phyloP scores from a whole-genome alignment of 2,329 filamentous ascomycete genomes.

The Apiospora sp. region DNA sequence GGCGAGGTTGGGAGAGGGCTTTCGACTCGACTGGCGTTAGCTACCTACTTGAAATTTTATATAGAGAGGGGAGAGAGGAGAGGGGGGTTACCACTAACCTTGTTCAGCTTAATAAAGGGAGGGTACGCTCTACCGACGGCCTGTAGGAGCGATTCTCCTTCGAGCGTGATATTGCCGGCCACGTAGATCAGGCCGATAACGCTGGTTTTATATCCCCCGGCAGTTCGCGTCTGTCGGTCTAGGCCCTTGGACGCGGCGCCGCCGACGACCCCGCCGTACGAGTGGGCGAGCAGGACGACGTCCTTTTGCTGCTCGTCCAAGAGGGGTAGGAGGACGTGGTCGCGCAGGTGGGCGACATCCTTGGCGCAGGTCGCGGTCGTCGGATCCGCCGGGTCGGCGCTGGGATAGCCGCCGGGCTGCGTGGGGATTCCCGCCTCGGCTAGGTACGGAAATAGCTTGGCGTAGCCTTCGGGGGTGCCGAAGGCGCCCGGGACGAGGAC shows the following conservation, averaged over 20 bases:
- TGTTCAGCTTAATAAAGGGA: constrained; percentile 34
- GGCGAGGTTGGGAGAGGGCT: constrained; percentile 31
- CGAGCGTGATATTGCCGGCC: constrained; percentile 33
- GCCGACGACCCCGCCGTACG: constrained; percentile 37
- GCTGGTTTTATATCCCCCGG: constrained; percentile 26
- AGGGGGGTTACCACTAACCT: constrained; percentile 20
- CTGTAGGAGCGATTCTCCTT: constrained; percentile 31
- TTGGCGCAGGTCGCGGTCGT: constrained; percentile 27
- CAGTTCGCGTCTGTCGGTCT: constrained; percentile 31
- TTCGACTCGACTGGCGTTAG: background rate
- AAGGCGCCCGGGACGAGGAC: constrained; percentile 36
- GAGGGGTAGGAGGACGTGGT: constrained; percentile 32
- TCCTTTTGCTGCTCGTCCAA: constrained; percentile 32
- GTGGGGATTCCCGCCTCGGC: constrained; percentile 31
- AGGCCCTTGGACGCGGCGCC: constrained; percentile 37
- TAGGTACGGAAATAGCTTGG: constrained; percentile 31
- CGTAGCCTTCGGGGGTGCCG: constrained; percentile 31
- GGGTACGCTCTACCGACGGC: constrained; percentile 33
- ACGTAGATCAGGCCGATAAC: constrained; percentile 35
- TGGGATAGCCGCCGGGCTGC: constrained; percentile 35
- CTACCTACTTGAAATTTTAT: background rate
- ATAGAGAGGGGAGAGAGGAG: background rate
- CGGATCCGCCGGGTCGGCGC: constrained; percentile 34
- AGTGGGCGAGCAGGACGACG: constrained; percentile 36
- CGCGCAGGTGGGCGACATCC: constrained; percentile 30